A percentile compares a stretch with the other conserved stretches of the same genome.
Evolutionary conservation across 2,329 filamentous ascomycete genomes (phyloP).

Genomic region (Talaromyces piceae): DNA sequence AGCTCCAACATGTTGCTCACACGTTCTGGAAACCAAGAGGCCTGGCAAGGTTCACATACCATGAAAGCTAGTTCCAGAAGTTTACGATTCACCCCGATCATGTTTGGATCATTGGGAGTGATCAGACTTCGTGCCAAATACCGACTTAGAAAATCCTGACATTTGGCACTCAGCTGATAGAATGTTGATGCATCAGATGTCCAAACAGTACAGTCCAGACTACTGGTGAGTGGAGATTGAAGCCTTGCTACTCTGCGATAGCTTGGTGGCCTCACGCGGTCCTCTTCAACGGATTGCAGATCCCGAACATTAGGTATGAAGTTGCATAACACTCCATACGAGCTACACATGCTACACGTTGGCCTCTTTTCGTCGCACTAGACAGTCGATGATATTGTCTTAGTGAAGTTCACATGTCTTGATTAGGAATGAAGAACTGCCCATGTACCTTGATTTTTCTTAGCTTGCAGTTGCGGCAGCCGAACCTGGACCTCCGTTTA

Average conservation of each 20-base stretch:
- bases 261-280: constrained; percentile 14
- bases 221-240: constrained; percentile 19
- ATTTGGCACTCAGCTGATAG: constrained; percentile 33
- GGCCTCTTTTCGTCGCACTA: constrained; percentile 45
- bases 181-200: constrained; percentile 23
- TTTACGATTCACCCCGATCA: constrained; percentile 32
- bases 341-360: constrained; percentile 36
- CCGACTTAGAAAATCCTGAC: constrained; percentile 37
- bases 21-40: neutral
- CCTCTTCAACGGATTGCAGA: constrained; percentile 28
- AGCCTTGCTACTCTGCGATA: constrained; percentile 14
- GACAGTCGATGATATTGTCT: too few relatives aligned
- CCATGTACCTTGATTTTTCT: constrained; percentile 42
- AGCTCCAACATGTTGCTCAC: neutral
- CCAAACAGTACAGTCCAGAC: constrained; percentile 35
- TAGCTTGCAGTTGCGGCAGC: constrained; percentile 47
- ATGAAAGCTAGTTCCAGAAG: constrained; percentile 34
- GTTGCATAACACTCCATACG: constrained; percentile 42
- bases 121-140: constrained; percentile 34
- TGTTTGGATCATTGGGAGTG: constrained; percentile 30
- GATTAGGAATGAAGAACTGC: too few relatives aligned
- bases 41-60: constrained; percentile 22
- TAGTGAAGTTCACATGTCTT: too few relatives aligned
- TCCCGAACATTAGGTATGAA: constrained; percentile 31
- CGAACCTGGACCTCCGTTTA: constrained; percentile 35